Evolutionary conservation across 2,329 filamentous ascomycete genomes (phyloP).

Genomic region (Onygenales sp.): DNA sequence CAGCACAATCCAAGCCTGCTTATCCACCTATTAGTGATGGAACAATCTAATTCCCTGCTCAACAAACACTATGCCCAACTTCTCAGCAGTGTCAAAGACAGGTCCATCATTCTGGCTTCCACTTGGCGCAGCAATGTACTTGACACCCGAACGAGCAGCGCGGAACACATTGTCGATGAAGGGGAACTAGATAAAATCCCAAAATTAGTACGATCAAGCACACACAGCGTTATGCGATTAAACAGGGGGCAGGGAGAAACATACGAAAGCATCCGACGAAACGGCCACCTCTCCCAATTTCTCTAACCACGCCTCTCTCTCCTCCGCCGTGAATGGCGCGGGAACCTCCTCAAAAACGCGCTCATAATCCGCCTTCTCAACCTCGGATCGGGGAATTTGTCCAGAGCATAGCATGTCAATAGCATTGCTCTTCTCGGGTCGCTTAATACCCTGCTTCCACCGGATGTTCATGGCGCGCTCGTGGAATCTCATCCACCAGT

Average conservation of each 20-base stretch:
- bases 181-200: slow-evolving; percentile 59
- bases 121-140: slow-evolving; percentile 89
- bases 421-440: slow-evolving; percentile 94
- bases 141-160: slow-evolving; percentile 75
- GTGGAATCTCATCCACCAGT: slow-evolving; percentile 99
- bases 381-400: slow-evolving; percentile 70
- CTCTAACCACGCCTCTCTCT: slow-evolving; percentile 76
- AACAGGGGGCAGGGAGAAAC: slow-evolving; percentile 26
- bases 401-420: slow-evolving; percentile 93
- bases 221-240: neutral
- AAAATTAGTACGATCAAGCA: neutral
- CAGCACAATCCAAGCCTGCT: too few relatives aligned
- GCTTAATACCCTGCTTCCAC: slow-evolving; percentile 97
- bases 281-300: slow-evolving; percentile 69
- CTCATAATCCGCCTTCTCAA: slow-evolving; percentile 81
- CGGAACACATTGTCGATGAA: slow-evolving; percentile 98
- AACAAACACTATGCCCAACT: slow-evolving; percentile 85
- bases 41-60: slow-evolving; percentile 91
- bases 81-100: slow-evolving; percentile 72
- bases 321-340: slow-evolving; percentile 66
- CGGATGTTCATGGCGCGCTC: slow-evolving; percentile 76
- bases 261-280: slow-evolving; percentile 90
- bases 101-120: slow-evolving; percentile 52
- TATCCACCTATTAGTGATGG: slow-evolving; percentile 60
- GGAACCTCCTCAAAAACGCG: slow-evolving; percentile 85